A percentile compares a stretch with the other conserved stretches of the same genome.
Evolutionary conservation across 2,329 filamentous ascomycete species (phyloP).

Genomic region (Ophiostoma sp.): DNA sequence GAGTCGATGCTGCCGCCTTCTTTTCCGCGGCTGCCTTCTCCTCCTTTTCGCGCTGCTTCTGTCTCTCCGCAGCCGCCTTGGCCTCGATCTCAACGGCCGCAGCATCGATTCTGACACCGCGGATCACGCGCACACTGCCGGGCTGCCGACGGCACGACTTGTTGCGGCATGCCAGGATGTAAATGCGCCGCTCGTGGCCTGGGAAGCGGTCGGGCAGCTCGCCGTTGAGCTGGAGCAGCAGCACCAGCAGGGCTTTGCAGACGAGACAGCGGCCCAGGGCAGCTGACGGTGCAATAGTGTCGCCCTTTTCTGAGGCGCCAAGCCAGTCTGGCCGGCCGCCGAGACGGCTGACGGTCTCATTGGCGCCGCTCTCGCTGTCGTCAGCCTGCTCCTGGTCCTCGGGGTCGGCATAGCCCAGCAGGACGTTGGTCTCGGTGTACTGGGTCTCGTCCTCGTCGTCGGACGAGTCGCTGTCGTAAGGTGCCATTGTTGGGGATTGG

Average conservation of each 20-base stretch:
- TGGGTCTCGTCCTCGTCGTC: constrained; percentile 54
- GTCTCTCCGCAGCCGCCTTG: constrained; percentile 29
- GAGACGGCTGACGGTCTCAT: constrained; percentile 79
- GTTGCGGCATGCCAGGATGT: constrained; percentile 75
- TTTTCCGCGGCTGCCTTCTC: constrained; percentile 29
- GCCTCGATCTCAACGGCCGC: constrained; percentile 34
- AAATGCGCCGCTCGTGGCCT: constrained; percentile 79
- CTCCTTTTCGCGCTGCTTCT: constrained; percentile 35
- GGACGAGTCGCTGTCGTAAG: constrained; percentile 80
- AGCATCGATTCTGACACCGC: constrained; percentile 53
- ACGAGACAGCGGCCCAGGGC: constrained; percentile 77
- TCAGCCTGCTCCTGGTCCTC: constrained; percentile 20
- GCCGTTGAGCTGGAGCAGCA: constrained; percentile 86
- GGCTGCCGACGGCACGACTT: constrained; percentile 75
- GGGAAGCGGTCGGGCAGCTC: constrained; percentile 84
- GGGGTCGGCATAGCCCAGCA: constrained; percentile 78
- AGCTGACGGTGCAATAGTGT: constrained; percentile 64
- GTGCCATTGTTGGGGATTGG: constrained; percentile 49
- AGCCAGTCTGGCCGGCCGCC: constrained; percentile 86
- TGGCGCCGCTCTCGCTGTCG: constrained; percentile 5
- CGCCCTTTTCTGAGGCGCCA: constrained; percentile 44
- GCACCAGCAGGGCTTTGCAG: constrained; percentile 75
- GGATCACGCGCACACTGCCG: constrained; percentile 71
- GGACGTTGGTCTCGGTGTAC: constrained; percentile 76
- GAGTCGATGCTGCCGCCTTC: constrained; percentile 30